phyloP scores from a whole-genome alignment of 2,329 filamentous ascomycete species.

The Colletotrichum cereale region DNA sequence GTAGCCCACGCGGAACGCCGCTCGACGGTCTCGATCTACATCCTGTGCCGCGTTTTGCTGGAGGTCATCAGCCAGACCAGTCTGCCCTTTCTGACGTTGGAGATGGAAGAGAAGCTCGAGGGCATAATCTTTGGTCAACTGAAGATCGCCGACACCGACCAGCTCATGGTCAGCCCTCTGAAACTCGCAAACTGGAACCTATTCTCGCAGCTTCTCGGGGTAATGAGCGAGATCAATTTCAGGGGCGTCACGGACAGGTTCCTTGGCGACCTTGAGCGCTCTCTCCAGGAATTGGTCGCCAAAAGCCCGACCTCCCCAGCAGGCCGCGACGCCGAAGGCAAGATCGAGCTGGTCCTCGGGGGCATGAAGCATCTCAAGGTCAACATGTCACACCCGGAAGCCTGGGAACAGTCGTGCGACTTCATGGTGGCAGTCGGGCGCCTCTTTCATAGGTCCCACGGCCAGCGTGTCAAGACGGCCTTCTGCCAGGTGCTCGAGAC shows the following conservation, averaged over 20 bases:
- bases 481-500: slow-evolving; percentile 94
- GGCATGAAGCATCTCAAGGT: slow-evolving; percentile 93
- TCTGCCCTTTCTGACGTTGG: slow-evolving; percentile 82
- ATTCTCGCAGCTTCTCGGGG: slow-evolving; percentile 91
- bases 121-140: slow-evolving; percentile 97
- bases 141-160: slow-evolving; percentile 87
- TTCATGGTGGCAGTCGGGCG: slow-evolving; percentile 86
- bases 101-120: slow-evolving; percentile 95
- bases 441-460: slow-evolving; percentile 87
- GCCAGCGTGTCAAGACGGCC: slow-evolving; percentile 89
- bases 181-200: slow-evolving; percentile 96
- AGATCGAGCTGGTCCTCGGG: slow-evolving; percentile 86
- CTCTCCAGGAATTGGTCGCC: slow-evolving; percentile 79
- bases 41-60: slow-evolving; percentile 91
- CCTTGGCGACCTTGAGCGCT: slow-evolving; percentile 81
- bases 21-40: slow-evolving; percentile 94
- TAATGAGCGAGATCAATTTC: slow-evolving; percentile 96
- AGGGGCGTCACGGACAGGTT: slow-evolving; percentile 85
- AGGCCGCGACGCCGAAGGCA: slow-evolving; percentile 79
- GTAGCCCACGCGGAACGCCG: slow-evolving; percentile 86
- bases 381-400: slow-evolving; percentile 77
- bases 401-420: slow-evolving; percentile 89
- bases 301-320: slow-evolving; percentile 72
- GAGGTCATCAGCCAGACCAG: slow-evolving; percentile 95
- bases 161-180: slow-evolving; percentile 80